Conservation (phyloP, 192 early-diverging fungal genomes). For the Entomortierella parvispora region DNA sequence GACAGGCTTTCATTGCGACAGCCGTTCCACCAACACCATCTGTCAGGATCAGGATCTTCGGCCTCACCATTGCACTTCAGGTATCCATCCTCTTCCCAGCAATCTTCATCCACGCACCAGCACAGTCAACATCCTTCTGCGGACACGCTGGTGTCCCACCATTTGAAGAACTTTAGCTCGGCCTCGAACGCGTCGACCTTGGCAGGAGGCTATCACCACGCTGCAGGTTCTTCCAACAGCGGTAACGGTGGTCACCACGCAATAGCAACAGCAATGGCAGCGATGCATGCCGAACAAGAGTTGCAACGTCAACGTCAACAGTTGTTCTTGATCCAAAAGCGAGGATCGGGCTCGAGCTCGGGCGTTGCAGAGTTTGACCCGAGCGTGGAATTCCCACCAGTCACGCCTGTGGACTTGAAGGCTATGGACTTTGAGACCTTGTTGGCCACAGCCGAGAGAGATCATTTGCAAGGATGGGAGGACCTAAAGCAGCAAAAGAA, state of each 20-base stretch:
- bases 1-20: not conserved
- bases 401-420: slow-evolving; percentile 32
- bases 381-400: slow-evolving; percentile 13
- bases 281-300: no score
- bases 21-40: not conserved
- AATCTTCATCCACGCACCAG: not conserved
- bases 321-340: no score
- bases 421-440: slow-evolving; percentile 39
- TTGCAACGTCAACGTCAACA: no score
- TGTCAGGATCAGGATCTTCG: not conserved
- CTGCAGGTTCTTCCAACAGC: no score
- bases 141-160: slow-evolving; percentile 25
- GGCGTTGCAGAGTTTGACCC: slow-evolving; percentile 31
- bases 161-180: slow-evolving; percentile 28
- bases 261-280: no score
- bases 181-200: slow-evolving; percentile 28
- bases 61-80: slow-evolving; percentile 2
- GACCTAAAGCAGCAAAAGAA: slow-evolving; percentile 31
- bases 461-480: slow-evolving; percentile 39
- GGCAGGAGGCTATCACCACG: slow-evolving; percentile 1
- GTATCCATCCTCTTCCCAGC: slow-evolving; percentile 6
- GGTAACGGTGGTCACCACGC: no score
- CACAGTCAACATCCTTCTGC: slow-evolving; percentile 25
- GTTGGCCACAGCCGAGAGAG: slow-evolving; percentile 31
- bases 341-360: no score